Evolutionary conservation across 1,284 basidiomycete species (phyloP), one percentile per base, ranked within the genome.

Genomic region (Malassezia japonica): DNA sequence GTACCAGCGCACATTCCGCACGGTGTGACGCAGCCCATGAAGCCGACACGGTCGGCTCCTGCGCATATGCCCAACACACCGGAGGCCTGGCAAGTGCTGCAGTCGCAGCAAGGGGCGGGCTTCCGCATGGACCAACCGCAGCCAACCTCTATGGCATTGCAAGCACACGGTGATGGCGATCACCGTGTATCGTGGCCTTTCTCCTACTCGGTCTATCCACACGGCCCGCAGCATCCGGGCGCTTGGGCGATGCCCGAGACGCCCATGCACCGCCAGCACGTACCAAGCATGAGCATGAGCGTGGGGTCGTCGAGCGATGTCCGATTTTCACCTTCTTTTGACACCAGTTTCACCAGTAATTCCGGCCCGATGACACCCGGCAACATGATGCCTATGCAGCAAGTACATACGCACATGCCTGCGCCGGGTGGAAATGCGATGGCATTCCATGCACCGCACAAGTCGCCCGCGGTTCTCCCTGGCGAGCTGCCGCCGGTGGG

Each of bases 261-360:
- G 20, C 50, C 50, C 2, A 24, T 47, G 16, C 40, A 46, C 4
- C 48, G 40, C 5, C 32, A 1, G 8, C 32, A 44, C 4, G 27
- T 47, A 6, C 36, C 42, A 6, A 28, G 18, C 8, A 42, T 52
- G 38, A 38, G 45, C 5, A 41, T 52, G 25, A 33, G 32, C n/a
- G 37, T 28, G 6, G 36, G 35, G 15, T 37, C n/a, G n/a, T n/a
- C 43, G 2, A 33, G 31, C 16, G 45, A 53, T 18, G 44, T 53
- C 23, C 39, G 33, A 4, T 47, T 53, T n/a, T 53, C 50, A 4
- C 29, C 43, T 6, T 47, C 50, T 6, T 47, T 53, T 39, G 50
- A 53, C 29, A 20, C 46, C 6, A 47, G 45, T 23, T 53, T 48
- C 28, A 33, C 47, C 32, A 36, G 38, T 8, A 47, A 48, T n/a